Conservation (phyloP, 1,139 yeast species). For the Candida gigantensis region DNA sequence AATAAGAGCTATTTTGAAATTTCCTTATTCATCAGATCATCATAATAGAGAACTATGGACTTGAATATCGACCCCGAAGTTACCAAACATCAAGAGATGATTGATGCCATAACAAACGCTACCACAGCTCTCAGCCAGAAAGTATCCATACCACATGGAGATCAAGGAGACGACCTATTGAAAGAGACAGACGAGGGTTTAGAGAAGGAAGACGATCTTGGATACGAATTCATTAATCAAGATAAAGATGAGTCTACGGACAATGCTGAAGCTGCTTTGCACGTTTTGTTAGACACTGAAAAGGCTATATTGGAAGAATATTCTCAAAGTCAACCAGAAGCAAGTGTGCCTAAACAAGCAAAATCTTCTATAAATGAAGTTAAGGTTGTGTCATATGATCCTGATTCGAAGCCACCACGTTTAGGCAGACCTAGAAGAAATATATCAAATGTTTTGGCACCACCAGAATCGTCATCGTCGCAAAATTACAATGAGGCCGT, state of each 20-base stretch:
- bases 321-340: not conserved
- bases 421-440: slow-evolving; percentile 41
- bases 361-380: slow-evolving; percentile 11
- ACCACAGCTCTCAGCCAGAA: slow-evolving; percentile 1
- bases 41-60: slow-evolving; percentile 13
- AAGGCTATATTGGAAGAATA: slow-evolving; percentile 1
- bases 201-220: not conserved
- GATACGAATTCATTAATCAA: slow-evolving; percentile 3
- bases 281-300: slow-evolving; percentile 7
- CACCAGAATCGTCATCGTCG: slow-evolving; percentile 29
- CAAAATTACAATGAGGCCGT: slow-evolving; percentile 35
- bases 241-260: slow-evolving; percentile 2
- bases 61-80: slow-evolving; percentile 17
- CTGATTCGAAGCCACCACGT: slow-evolving; percentile 31
- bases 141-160: not conserved
- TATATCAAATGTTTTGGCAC: slow-evolving; percentile 19
- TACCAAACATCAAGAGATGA: slow-evolving; percentile 7
- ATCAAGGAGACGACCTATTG: not conserved
- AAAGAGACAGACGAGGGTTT: not conserved
- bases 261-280: slow-evolving; percentile 13
- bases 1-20: not conserved
- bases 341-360: not conserved
- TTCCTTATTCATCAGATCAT: not conserved
- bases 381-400: slow-evolving; percentile 36
- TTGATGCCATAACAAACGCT: slow-evolving; percentile 4